Evolutionary conservation across 169 alveolate species (phyloP), one percentile per base, ranked within the genome.

Genomic region (Plasmodium blacklocki): DNA sequence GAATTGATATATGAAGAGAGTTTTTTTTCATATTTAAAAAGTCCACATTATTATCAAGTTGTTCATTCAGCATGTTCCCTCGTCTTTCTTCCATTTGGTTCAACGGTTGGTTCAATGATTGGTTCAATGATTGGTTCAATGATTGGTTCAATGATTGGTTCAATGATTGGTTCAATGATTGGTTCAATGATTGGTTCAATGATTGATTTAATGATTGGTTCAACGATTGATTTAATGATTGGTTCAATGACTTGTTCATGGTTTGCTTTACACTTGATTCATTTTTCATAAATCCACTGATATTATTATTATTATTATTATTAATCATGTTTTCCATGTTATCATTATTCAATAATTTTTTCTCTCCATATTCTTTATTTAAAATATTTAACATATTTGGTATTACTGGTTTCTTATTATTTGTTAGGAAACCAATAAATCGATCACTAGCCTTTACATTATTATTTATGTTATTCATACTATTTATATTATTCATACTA

Each of bases 1-100:
- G 29, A 11, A 21, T 43, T 2, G 26, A 7, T 18, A 62, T 19
- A 23, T 62, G 21, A 62, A 21, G 45, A 5, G 26, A n/a, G 8
- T 7, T 11, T 21, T 43, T 62, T 62, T 62, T 62, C n/a, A 62
- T 62, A 21, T 62, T 62, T 62, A 62, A 62, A 7, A 62, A 62
- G 6, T 62, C 29, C 3, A 62, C 29, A 62, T 23, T 43, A 62
- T 14, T 19, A 23, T 62, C 29, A 23, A 5, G 47, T 39, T 39
- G 47, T 1, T 39, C 9, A 39, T 39, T 39, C 11, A 39, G 2
- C 71, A n/a, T 18, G 32, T 9, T 62, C 47, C 45, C 45, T 62
- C n/a, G 9, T 39, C 71, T 23, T 62, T 62, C 71, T 3, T 19
- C 71, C 12, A 62, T 62, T 54, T 14, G 15, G 0, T 39, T 39